Evolutionary conservation across 2,329 filamentous ascomycete species (phyloP), one percentile per base, ranked within the genome.

Genomic region (Emericellopsis atlantica): DNA sequence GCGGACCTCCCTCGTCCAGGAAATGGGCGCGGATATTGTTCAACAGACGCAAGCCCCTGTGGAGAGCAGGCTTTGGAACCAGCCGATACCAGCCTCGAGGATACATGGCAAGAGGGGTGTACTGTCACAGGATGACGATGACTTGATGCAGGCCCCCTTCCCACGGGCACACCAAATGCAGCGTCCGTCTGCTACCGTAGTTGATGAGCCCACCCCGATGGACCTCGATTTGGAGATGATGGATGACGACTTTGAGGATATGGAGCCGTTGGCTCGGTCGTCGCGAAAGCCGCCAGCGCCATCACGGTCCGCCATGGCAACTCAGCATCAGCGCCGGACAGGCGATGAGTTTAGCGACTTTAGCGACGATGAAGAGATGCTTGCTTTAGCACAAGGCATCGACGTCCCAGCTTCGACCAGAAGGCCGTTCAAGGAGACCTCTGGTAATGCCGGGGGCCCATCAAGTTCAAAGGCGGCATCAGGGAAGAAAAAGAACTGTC

Each of bases 331-430:
- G 8, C 46, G 53, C 35, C 53, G 50, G 34, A 43, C 46, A 21
- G 48, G 49, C 26, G 57, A 62, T 38, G 54, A 61, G 40, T 65
- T 63, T 44, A 68, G 65, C 47, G 67, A 70, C 40, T 70, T 70
- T 41, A 66, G 65, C 42, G 67, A 72, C 35, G 69, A 70, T 43
- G 60, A 66, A 39, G 69, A 69, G 34, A 70, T 76, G 63, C 55
- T 73, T 24, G 70, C 67, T 23, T 60, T 72, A 42, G 71, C 68
- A 10, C 61, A 74, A 44, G 61, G 69, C 46, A 65, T 69, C 32
- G 71, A 74, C 46, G 58, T 58, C 59, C 37, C 48, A 9, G 49
- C 51, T 4, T 45, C 49, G 35, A 46, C 44, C 4, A 63, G 69
- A 7, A 51, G 59, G 6, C 61, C 61, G 1, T 61, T 75, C 15